These are phyloP conservation scores for Davidsoniella virescens DNA, from an alignment of 2,329 filamentous ascomycete genomes.

Conservation along the genomic window DNA sequence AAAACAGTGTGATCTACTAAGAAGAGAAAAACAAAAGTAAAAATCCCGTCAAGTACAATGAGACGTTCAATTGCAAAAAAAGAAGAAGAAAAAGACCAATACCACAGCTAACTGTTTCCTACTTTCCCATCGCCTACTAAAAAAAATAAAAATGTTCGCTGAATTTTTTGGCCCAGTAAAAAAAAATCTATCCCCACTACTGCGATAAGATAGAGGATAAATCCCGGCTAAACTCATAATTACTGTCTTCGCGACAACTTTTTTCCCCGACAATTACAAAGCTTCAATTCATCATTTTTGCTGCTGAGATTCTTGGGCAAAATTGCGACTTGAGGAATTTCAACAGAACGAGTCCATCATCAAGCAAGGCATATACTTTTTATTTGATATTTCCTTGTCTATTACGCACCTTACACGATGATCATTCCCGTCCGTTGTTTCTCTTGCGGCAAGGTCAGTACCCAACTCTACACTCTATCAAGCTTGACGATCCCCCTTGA, in stretches of 20 bases:
- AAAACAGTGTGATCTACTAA: no score
- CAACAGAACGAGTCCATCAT: no score
- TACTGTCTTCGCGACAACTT: slow-evolving; percentile 6
- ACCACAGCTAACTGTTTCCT: neutral
- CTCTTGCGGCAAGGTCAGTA: slow-evolving; percentile 85
- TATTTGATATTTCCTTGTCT: neutral
- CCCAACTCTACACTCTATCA: slow-evolving; percentile 5
- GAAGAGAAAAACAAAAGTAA: no score
- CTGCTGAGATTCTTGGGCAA: no score
- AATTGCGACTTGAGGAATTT: no score
- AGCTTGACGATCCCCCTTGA: neutral
- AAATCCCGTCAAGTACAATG: no score
- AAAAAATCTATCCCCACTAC: slow-evolving; percentile 13
- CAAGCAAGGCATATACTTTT: no score
- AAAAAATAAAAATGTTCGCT: slow-evolving; percentile 12
- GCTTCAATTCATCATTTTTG: neutral
- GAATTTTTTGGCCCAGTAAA: slow-evolving; percentile 8
- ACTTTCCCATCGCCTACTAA: neutral
- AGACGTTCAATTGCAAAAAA: no score
- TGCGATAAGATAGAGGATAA: slow-evolving; percentile 12
- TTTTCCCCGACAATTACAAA: slow-evolving; percentile 1
- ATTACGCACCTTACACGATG: slow-evolving; percentile 42
- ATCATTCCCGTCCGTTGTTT: slow-evolving; percentile 98
- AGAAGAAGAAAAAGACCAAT: no score
- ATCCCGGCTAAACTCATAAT: slow-evolving; percentile 7